A percentile compares a stretch with the other conserved stretches of the same genome.
phyloP scores from a whole-genome alignment of 2,329 filamentous ascomycete species.

The Fusarium begoniae region DNA sequence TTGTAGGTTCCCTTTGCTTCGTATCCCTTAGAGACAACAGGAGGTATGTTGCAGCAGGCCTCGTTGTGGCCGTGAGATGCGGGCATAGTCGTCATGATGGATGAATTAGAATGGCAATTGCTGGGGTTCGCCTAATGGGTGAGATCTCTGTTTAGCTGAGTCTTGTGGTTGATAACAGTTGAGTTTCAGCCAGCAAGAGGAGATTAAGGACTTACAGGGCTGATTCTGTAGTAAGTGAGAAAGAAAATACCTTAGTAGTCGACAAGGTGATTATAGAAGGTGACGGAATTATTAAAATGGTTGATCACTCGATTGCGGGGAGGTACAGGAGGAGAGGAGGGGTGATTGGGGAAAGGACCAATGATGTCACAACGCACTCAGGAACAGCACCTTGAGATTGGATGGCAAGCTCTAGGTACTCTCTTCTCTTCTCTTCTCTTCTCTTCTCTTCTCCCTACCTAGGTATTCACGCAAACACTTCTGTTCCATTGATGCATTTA shows the following conservation, averaged over 20 bases:
- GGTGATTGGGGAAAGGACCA: constrained; percentile 7
- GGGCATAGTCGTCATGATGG: constrained; percentile 60
- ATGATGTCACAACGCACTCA: constrained; percentile 30
- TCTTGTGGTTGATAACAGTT: not conserved
- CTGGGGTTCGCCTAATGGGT: constrained; percentile 13
- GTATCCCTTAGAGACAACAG: constrained; percentile 66
- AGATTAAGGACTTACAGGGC: not conserved
- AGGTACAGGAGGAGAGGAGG: constrained; percentile 25
- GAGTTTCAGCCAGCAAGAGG: too few relatives aligned
- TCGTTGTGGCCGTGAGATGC: constrained; percentile 63
- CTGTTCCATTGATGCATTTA: too few relatives aligned
- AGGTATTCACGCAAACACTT: not conserved
- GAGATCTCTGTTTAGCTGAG: constrained; percentile 12
- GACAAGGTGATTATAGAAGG: not conserved
- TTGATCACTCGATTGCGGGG: constrained; percentile 20
- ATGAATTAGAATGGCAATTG: not conserved
- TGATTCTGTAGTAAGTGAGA: not conserved
- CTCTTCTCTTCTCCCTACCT: not conserved
- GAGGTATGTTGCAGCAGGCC: constrained; percentile 68
- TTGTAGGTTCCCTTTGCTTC: constrained; percentile 65
- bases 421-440: not conserved
- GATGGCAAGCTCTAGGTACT: not conserved
- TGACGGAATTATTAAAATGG: not conserved
- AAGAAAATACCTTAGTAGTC: not conserved
- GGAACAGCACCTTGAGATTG: not conserved